phyloP scores from a whole-genome alignment of 2,329 filamentous ascomycete species.

The Fusarium euwallaceae region DNA sequence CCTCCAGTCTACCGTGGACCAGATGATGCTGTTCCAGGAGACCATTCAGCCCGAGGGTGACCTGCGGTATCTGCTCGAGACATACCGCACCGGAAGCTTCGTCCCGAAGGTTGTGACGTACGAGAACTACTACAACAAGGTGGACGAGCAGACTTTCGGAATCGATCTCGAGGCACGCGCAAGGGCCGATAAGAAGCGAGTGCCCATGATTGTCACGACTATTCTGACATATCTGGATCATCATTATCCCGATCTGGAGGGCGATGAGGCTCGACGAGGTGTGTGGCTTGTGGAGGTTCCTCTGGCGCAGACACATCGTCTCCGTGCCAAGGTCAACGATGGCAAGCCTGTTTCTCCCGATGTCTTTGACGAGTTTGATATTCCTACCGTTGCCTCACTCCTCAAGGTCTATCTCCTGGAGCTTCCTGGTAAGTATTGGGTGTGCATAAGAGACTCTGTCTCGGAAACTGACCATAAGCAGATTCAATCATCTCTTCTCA shows the following conservation, averaged over 20 bases:
- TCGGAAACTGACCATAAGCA: slow-evolving; percentile 55
- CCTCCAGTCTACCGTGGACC: slow-evolving; percentile 94
- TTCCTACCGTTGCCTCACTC: slow-evolving; percentile 92
- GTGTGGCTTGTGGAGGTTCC: slow-evolving; percentile 97
- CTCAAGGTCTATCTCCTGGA: slow-evolving; percentile 96
- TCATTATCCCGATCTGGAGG: slow-evolving; percentile 96
- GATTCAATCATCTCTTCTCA: slow-evolving; percentile 99
- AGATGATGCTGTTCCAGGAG: slow-evolving; percentile 99
- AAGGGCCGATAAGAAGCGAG: slow-evolving; percentile 92
- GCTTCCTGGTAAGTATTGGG: slow-evolving; percentile 78
- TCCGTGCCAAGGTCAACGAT: slow-evolving; percentile 87
- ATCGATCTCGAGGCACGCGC: slow-evolving; percentile 97
- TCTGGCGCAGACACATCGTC: slow-evolving; percentile 83
- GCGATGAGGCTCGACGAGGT: slow-evolving; percentile 89
- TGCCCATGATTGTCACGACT: slow-evolving; percentile 91
- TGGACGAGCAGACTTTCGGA: slow-evolving; percentile 97
- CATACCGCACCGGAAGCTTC: slow-evolving; percentile 95
- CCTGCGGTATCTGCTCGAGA: slow-evolving; percentile 93
- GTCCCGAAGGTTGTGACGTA: slow-evolving; percentile 92
- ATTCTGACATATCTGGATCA: slow-evolving; percentile 96
- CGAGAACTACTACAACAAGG: slow-evolving; percentile 99
- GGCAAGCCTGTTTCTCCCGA: slow-evolving; percentile 84
- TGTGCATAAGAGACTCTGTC: not conserved
- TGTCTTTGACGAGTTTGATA: slow-evolving; percentile 87
- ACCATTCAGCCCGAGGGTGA: slow-evolving; percentile 95